A percentile compares a stretch with the other conserved stretches of the same genome.
Conservation (phyloP, 1,139 yeast species). For the Pichiaceae sp. region DNA sequence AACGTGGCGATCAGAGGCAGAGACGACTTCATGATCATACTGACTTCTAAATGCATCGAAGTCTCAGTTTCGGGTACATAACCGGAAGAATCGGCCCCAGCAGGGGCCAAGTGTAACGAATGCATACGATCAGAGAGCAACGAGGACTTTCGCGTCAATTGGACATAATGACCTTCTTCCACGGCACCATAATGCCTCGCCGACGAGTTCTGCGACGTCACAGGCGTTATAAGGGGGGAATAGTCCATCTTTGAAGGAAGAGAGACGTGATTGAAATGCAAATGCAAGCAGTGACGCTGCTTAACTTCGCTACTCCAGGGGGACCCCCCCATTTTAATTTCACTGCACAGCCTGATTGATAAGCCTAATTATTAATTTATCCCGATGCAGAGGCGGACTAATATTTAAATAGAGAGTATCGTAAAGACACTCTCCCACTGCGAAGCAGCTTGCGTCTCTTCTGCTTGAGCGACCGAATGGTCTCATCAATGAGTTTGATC, state of each 20-base stretch:
- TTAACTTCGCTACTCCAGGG: too few relatives aligned
- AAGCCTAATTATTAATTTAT: too few relatives aligned
- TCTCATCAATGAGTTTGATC: constrained; percentile 1
- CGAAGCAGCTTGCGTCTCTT: neutral
- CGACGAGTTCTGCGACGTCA: neutral
- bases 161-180: constrained; percentile 1
- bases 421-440: neutral
- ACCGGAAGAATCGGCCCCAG: constrained; percentile 15
- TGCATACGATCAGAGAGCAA: constrained; percentile 1
- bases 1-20: constrained; percentile 67
- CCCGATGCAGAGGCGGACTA: too few relatives aligned
- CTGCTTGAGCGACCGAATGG: constrained; percentile 1
- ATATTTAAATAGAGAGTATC: constrained; percentile 1
- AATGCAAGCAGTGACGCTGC: too few relatives aligned
- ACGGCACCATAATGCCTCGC: neutral
- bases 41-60: constrained; percentile 31
- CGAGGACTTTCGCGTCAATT: constrained; percentile 1
- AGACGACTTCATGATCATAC: constrained; percentile 37
- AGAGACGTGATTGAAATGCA: too few relatives aligned
- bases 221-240: too few relatives aligned
- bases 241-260: too few relatives aligned
- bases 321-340: too few relatives aligned
- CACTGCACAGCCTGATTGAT: too few relatives aligned
- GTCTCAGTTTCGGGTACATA: constrained; percentile 40
- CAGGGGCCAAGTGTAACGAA: constrained; percentile 11